Evolutionary conservation across 2,329 filamentous ascomycete species (phyloP).

Genomic region (Bipolaris victoriae): DNA sequence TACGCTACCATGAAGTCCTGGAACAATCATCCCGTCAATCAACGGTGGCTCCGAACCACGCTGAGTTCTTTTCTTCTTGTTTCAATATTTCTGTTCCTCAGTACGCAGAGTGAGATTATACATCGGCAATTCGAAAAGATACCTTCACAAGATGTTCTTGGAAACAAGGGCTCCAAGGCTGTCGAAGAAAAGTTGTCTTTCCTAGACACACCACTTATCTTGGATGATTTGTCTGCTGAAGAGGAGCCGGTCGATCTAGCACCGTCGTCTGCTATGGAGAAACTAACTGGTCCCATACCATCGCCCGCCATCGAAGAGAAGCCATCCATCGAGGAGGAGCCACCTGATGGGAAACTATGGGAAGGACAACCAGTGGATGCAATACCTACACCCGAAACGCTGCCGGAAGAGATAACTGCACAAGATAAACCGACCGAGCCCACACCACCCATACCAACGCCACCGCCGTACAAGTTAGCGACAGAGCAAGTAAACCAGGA

Average conservation of each 20-base stretch:
- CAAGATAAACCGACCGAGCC: neutral
- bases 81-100: neutral
- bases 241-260: neutral
- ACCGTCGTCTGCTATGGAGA: neutral
- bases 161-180: neutral
- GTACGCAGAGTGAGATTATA: neutral
- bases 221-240: neutral
- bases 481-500: neutral
- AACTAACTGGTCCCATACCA: neutral
- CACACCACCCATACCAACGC: neutral
- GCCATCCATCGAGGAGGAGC: neutral
- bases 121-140: neutral
- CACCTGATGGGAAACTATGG: neutral
- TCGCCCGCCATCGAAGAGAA: neutral
- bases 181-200: neutral
- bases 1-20: neutral
- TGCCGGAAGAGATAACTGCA: neutral
- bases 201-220: neutral
- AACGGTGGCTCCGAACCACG: neutral
- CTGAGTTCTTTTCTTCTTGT: neutral
- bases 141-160: neutral
- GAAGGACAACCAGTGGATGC: neutral
- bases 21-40: neutral
- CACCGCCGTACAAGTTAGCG: conserved; percentile 1
- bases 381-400: neutral